Evolutionary conservation across 768 basidiomycete species (phyloP), one percentile per base, ranked within the genome.

Genomic region (Pisolithus microcarpus): DNA sequence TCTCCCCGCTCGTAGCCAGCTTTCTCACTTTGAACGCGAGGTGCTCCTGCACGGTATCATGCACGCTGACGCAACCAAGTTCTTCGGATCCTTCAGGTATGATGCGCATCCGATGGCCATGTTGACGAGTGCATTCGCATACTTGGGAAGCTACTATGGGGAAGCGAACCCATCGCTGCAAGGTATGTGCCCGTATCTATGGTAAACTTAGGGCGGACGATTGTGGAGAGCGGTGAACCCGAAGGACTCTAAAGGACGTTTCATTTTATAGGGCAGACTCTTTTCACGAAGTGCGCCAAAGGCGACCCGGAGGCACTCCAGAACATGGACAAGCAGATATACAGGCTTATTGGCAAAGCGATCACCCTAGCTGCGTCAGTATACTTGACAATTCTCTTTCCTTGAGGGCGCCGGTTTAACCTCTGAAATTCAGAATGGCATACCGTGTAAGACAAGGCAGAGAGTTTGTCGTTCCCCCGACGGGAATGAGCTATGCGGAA

Each of bases 61-160:
- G 38, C 86, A 86, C 61, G 74, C 79, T 10, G 85, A 87, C 53
- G 78, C 85, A 24, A 80, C 81, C 53, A 75, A 79, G 43, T 79
- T 88, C 72, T 82, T 82, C 70, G 74, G 79, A 34, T 76, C 83
- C 24, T 87, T 86, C 70, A 88, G 90, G 46, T 91, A 91, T 62
- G 91, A 94, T 54, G 87, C 91, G 1, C 91, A 94, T 60, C 91
- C 91, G 0, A 93, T 92, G 91, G 82, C 87, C 18, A 92, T 93
- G 56, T 74, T 92, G 42, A 90, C 85, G 4, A 88, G 85, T 57
- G 87, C 87, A 4, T 87, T 94, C 58, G 81, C 91, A 7, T 92
- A 93, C 60, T 69, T 95, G 19, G 91, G 91, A 4, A 90, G 87
- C 6, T 90, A 89, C 64, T 92, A 92, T 61, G 72, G 77, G 58